Conservation (phyloP, 805 yeast species). For the Metschnikowia picachoensis region DNA sequence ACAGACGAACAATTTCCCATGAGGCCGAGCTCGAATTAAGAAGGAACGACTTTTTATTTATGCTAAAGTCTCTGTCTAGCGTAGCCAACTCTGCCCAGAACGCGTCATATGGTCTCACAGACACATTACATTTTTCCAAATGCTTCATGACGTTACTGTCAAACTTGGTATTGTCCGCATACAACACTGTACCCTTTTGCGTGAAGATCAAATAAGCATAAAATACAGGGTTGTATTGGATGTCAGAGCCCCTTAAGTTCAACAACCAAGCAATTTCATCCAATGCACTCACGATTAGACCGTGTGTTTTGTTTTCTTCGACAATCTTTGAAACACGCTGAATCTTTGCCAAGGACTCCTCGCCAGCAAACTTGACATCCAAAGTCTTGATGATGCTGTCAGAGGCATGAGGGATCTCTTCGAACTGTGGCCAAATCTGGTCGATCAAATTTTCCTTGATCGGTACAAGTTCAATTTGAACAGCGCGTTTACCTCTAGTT, state of each 20-base stretch:
- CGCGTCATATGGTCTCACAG: conserved; percentile 39
- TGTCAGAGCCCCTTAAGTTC: conserved; percentile 52
- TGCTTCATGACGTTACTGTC: conserved; percentile 24
- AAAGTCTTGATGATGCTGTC: conserved; percentile 49
- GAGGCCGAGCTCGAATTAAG: conserved; percentile 29
- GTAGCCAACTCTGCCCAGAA: conserved; percentile 43
- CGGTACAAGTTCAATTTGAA: conserved; percentile 41
- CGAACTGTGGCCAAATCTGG: conserved; percentile 64
- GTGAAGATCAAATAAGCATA: conserved; percentile 40
- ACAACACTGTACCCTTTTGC: conserved; percentile 32
- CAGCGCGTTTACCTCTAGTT: conserved; percentile 21
- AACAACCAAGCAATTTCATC: conserved; percentile 54
- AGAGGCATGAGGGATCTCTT: conserved; percentile 54
- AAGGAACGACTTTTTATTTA: conserved; percentile 27
- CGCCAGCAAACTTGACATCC: conserved; percentile 60
- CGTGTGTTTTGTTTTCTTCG: conserved; percentile 27
- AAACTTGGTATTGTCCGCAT: conserved; percentile 42
- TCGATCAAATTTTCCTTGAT: conserved; percentile 68
- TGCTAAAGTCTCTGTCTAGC: conserved; percentile 33
- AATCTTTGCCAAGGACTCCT: conserved; percentile 55
- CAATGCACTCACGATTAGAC: conserved; percentile 42
- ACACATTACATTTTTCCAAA: conserved; percentile 24
- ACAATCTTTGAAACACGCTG: conserved; percentile 31
- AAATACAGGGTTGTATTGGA: conserved; percentile 53
- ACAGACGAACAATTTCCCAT: conserved; percentile 38